Percentiles rank a stretch among this genome's conserved stretches.
These are phyloP conservation scores for Tulasnella sp. DNA, from an alignment of 768 basidiomycete genomes.

Conservation along the genomic window DNA sequence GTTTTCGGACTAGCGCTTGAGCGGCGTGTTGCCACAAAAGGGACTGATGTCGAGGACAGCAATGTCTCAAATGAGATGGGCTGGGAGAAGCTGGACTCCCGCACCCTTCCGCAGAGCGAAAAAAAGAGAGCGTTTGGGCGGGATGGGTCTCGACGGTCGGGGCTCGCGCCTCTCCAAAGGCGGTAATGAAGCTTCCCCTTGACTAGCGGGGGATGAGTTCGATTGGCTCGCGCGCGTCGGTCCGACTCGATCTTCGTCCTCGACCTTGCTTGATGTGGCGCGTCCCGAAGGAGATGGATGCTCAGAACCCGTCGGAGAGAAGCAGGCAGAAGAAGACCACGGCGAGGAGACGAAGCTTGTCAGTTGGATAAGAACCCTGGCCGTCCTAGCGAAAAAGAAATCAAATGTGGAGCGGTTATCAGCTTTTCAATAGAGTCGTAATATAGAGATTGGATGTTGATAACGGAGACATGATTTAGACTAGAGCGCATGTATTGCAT, in stretches of 20 bases:
- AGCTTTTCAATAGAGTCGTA: not conserved
- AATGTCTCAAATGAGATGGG: not conserved
- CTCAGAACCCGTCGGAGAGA: not conserved
- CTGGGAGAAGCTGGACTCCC: not conserved
- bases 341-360: not conserved
- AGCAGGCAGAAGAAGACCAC: not conserved
- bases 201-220: too few relatives aligned
- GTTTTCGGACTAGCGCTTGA: not conserved
- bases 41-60: not conserved
- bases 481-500: not conserved
- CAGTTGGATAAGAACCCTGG: not conserved
- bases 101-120: not conserved
- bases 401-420: too few relatives aligned
- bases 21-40: not conserved
- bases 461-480: not conserved
- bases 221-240: too few relatives aligned
- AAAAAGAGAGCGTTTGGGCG: too few relatives aligned
- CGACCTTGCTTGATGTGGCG: not conserved
- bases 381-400: not conserved
- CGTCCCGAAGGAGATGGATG: not conserved
- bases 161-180: not conserved
- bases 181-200: too few relatives aligned
- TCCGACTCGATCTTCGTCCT: too few relatives aligned
- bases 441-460: not conserved
- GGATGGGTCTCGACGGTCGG: not conserved